phyloP scores from a whole-genome alignment of 306 rosid species.

The Carpinus fangiana region DNA sequence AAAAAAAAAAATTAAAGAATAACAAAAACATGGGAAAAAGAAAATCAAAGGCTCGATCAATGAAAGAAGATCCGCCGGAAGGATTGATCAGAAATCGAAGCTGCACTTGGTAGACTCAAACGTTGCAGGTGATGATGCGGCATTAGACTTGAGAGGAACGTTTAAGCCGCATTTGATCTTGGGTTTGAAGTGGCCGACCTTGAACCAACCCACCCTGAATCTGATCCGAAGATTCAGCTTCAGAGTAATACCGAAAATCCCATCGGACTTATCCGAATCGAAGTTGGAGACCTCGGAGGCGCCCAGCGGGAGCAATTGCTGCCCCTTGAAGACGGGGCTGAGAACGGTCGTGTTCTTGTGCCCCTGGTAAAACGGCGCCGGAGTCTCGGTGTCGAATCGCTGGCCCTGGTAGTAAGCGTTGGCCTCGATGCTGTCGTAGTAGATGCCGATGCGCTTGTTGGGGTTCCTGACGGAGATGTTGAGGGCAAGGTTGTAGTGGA shows the following conservation, averaged over 20 bases:
- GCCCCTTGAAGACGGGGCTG: slow-evolving; percentile 7
- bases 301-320: neutral
- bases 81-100: neutral
- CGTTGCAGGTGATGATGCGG: neutral
- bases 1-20: neutral
- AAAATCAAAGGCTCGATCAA: neutral
- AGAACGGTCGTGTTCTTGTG: slow-evolving; percentile 17
- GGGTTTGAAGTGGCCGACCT: slow-evolving; percentile 12
- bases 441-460: slow-evolving; percentile 21
- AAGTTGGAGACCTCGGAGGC: slow-evolving; percentile 8
- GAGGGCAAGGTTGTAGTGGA: slow-evolving; percentile 33
- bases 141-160: slow-evolving; percentile 12
- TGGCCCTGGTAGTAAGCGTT: slow-evolving; percentile 15
- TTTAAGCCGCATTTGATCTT: slow-evolving; percentile 29
- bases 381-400: slow-evolving; percentile 14
- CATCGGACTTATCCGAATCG: neutral
- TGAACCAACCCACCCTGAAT: slow-evolving; percentile 10
- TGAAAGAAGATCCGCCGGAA: neutral
- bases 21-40: neutral
- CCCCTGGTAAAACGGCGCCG: slow-evolving; percentile 3
- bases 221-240: slow-evolving; percentile 16
- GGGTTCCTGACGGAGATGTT: slow-evolving; percentile 31
- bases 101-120: slow-evolving; percentile 17
- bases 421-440: slow-evolving; percentile 19
- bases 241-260: slow-evolving; percentile 20